Conservation (phyloP, 164 flowering plant species). For the Santalum album region DNA sequence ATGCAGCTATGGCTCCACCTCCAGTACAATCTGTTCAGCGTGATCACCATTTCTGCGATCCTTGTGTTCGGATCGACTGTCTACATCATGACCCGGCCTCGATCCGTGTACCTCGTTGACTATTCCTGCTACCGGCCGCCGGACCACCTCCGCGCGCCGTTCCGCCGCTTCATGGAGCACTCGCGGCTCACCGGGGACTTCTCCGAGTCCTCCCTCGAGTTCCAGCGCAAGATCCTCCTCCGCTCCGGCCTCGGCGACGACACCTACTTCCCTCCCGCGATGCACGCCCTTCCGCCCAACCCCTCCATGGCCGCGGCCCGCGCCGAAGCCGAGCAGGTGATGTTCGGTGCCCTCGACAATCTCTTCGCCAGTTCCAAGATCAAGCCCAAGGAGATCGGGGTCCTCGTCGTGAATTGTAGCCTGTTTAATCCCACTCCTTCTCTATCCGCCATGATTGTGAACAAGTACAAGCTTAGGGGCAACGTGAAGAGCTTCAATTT, state of each 20-base stretch:
- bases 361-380: conserved; percentile 19
- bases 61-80: conserved; percentile 28
- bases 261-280: conserved; percentile 28
- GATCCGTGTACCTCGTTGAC: conserved; percentile 31
- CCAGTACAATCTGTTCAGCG: conserved; percentile 25
- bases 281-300: conserved; percentile 21
- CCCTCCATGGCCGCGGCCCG: conserved; percentile 27
- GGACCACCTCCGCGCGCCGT: conserved; percentile 11
- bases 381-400: conserved; percentile 30
- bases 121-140: conserved; percentile 32
- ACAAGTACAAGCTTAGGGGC: conserved; percentile 36
- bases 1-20: conserved; percentile 23
- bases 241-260: conserved; percentile 33
- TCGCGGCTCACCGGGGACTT: conserved; percentile 23
- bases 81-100: conserved; percentile 34
- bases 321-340: conserved; percentile 31
- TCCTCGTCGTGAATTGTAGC: conserved; percentile 38
- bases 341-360: conserved; percentile 29
- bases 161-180: conserved; percentile 22
- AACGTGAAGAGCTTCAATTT: conserved; percentile 31
- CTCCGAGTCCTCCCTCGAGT: conserved; percentile 22
- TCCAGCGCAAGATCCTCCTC: conserved; percentile 30
- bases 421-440: conserved; percentile 41
- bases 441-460: conserved; percentile 38
- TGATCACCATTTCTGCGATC: conserved; percentile 12